Evolutionary conservation across 2,329 filamentous ascomycete genomes (phyloP).

Genomic region (Peltaster fructicola): DNA sequence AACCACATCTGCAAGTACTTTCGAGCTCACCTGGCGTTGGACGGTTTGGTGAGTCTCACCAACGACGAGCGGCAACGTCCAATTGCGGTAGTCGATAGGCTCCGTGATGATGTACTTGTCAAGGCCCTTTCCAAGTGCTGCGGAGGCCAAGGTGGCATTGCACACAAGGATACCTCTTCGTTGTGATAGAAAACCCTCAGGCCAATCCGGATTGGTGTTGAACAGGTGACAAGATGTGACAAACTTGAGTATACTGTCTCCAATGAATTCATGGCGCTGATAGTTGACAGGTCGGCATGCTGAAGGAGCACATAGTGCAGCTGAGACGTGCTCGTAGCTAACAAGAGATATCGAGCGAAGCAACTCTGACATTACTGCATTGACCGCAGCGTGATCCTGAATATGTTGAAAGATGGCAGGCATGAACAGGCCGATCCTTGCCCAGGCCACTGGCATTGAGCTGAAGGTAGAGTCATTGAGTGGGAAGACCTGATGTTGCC

Average conservation of each 20-base stretch:
- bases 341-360: slow-evolving; percentile 21
- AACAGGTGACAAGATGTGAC: slow-evolving; percentile 47
- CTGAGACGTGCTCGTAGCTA: slow-evolving; percentile 20
- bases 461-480: slow-evolving; percentile 27
- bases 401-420: slow-evolving; percentile 53
- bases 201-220: slow-evolving; percentile 41
- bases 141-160: slow-evolving; percentile 54
- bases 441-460: slow-evolving; percentile 26
- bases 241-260: slow-evolving; percentile 64
- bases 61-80: slow-evolving; percentile 50
- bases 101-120: slow-evolving; percentile 54
- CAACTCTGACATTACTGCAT: slow-evolving; percentile 41
- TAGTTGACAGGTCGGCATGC: slow-evolving; percentile 49
- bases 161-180: slow-evolving; percentile 49
- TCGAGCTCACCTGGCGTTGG: slow-evolving; percentile 42
- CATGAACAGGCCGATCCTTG: slow-evolving; percentile 40
- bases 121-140: slow-evolving; percentile 44
- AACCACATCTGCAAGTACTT: slow-evolving; percentile 67
- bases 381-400: slow-evolving; percentile 22
- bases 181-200: slow-evolving; percentile 55
- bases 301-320: slow-evolving; percentile 49
- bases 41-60: slow-evolving; percentile 20
- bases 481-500: slow-evolving; percentile 20
- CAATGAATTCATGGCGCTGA: slow-evolving; percentile 67
- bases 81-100: slow-evolving; percentile 48